Evolutionary conservation across 768 basidiomycete species (phyloP), one percentile per base, ranked within the genome.

Genomic region (Amanita pallidorosea): DNA sequence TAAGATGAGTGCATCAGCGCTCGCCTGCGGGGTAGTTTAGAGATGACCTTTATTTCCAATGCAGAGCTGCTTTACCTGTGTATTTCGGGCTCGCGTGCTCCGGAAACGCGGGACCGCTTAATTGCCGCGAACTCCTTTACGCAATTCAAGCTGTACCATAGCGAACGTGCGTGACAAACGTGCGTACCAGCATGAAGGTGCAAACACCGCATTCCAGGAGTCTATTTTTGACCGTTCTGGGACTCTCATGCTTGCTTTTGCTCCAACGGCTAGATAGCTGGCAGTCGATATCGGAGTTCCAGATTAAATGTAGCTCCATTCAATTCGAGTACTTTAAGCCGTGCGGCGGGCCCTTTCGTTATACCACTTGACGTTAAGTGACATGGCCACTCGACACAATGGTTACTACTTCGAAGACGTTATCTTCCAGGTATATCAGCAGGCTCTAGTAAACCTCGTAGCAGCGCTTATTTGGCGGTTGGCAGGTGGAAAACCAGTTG

Each of bases 401-500:
- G 49, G 44, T 13, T 51, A 51, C 25, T 51, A 43, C 43, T 42
- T 51, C 25, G 40, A 51, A 22, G 27, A 43, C 15, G 42, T 51
- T 27, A 44, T 51, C 38, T 51, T 51, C 37, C 43, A 22, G 29
- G 49, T 51, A 25, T 11, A 20, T 37, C 12, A 13, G 13, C 12
- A 12, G 25, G 7, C 9, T 27, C 27, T 18, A 18, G 33, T 20
- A 33, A 22, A 7, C 18, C 18, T 34, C n/a, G 12, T 31, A 17
- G 9, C 5, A 6, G 25, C 15, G 27, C 25, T 20, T 29, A 43
- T 12, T 17, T 9, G 2, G 9, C 15, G 11, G 29, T 18, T 29
- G 17, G 5, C 41, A 64, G 65, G 62, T 66, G 36, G 64, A 64
- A 45, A 54, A 58, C 38, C 18, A 42, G 12, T 47, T 65, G 17